Percentiles rank a stretch among this genome's conserved stretches.
phyloP scores from a whole-genome alignment of 2,329 filamentous ascomycete species.

The Purpureocillium lavendulum region DNA sequence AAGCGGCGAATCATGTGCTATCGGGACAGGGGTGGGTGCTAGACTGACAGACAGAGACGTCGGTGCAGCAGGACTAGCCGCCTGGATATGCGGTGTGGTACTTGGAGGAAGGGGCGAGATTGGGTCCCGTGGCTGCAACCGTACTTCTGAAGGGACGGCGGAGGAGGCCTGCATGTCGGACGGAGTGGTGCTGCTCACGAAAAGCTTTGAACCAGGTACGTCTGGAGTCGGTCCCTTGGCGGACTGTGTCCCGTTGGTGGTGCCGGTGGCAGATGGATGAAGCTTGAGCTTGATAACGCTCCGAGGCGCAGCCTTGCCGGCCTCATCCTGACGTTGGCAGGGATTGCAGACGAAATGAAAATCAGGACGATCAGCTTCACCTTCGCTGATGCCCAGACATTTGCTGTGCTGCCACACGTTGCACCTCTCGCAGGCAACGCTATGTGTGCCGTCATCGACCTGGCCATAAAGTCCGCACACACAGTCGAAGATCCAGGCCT shows the following conservation, averaged over 20 bases:
- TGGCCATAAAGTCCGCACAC: conserved; percentile 84
- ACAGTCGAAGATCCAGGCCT: conserved; percentile 93
- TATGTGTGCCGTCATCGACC: conserved; percentile 90
- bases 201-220: too few species aligned
- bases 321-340: conserved; percentile 63
- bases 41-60: too few species aligned
- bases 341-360: conserved; percentile 80
- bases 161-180: too few species aligned
- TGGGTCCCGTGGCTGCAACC: too few species aligned
- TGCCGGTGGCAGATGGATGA: conserved; percentile 1
- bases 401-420: conserved; percentile 96
- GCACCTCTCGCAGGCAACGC: conserved; percentile 87
- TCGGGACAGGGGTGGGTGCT: too few species aligned
- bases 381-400: conserved; percentile 72
- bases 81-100: too few species aligned
- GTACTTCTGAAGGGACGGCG: too few species aligned
- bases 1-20: too few species aligned
- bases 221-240: too few species aligned
- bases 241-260: background rate
- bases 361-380: conserved; percentile 73
- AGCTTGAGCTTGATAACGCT: conserved; percentile 48
- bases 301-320: conserved; percentile 48
- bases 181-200: too few species aligned
- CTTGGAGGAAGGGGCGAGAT: too few species aligned
- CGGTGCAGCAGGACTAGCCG: too few species aligned